Conservation (phyloP, 768 basidiomycete genomes). For the Termitomyces sp. region DNA sequence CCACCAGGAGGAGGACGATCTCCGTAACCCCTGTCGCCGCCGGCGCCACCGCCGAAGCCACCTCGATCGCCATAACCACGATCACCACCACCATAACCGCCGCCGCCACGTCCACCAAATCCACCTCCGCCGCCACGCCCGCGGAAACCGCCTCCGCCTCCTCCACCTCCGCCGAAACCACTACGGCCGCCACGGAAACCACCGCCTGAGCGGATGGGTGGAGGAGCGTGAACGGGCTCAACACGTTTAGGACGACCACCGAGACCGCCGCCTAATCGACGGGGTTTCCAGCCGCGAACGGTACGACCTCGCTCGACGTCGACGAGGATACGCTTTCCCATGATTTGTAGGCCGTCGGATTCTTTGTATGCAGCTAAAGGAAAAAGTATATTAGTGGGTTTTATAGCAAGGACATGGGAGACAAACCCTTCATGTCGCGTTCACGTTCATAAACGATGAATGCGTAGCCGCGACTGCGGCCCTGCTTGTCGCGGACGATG, state of each 20-base stretch:
- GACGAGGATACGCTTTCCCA: slow-evolving; percentile 93
- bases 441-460: slow-evolving; percentile 98
- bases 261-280: slow-evolving; percentile 94
- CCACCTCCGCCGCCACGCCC: slow-evolving; percentile 34
- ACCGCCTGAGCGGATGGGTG: slow-evolving; percentile 30
- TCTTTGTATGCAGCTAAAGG: slow-evolving; percentile 90
- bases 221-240: slow-evolving; percentile 30
- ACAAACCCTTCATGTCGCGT: slow-evolving; percentile 95
- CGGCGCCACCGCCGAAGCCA: slow-evolving; percentile 19
- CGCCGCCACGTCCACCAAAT: slow-evolving; percentile 35
- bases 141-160: slow-evolving; percentile 35
- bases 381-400: neutral
- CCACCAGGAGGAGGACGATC: slow-evolving; percentile 34
- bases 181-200: slow-evolving; percentile 36
- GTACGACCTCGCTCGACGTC: slow-evolving; percentile 98
- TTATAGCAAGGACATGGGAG: neutral
- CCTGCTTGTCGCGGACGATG: slow-evolving; percentile 89
- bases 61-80: slow-evolving; percentile 31
- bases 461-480: slow-evolving; percentile 85
- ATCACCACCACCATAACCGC: slow-evolving; percentile 46
- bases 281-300: slow-evolving; percentile 97
- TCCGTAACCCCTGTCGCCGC: slow-evolving; percentile 30
- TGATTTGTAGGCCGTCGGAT: slow-evolving; percentile 93
- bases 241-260: slow-evolving; percentile 93
- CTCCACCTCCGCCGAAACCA: slow-evolving; percentile 29